These are phyloP conservation scores for Metschnikowia lochheadii DNA, from an alignment of 805 yeast species.

Conservation along the genomic window DNA sequence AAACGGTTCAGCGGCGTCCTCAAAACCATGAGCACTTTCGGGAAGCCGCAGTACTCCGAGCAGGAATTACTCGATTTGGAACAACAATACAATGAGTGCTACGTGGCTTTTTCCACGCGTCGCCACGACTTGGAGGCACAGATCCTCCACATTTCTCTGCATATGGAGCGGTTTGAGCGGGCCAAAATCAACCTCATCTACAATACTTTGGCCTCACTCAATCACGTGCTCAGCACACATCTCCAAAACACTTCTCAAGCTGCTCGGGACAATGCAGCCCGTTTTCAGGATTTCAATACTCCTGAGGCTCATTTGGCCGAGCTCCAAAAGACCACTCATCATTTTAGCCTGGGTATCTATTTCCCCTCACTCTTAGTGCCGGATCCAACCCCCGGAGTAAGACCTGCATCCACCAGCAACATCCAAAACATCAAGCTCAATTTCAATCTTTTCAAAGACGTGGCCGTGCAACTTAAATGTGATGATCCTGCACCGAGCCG, in stretches of 20 bases:
- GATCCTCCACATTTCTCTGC: constrained; percentile 19
- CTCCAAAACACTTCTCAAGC: neutral
- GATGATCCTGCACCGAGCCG: constrained; percentile 18
- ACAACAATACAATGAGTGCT: constrained; percentile 30
- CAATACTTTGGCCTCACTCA: constrained; percentile 29
- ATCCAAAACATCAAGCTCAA: constrained; percentile 36
- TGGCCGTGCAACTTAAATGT: constrained; percentile 31
- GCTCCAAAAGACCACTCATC: constrained; percentile 20
- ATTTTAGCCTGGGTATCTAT: constrained; percentile 37
- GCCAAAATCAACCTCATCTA: constrained; percentile 32
- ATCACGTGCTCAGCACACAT: constrained; percentile 25
- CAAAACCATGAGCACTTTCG: constrained; percentile 28
- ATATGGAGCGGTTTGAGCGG: constrained; percentile 33
- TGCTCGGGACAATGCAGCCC: neutral
- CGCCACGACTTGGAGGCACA: constrained; percentile 30
- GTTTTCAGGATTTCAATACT: neutral
- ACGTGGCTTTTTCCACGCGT: constrained; percentile 29
- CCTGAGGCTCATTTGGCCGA: constrained; percentile 5
- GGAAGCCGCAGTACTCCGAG: constrained; percentile 28
- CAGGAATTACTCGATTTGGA: constrained; percentile 25
- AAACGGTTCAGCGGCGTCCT: constrained; percentile 31
- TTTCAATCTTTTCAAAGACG: constrained; percentile 39
- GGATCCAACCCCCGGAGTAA: constrained; percentile 14
- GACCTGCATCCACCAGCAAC: constrained; percentile 10
- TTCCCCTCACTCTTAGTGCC: constrained; percentile 35